A percentile compares a stretch with the other conserved stretches of the same genome.
Conservation (phyloP, 23 red algal genomes). For the Cyanidiococcus yangmingshanensis region DNA sequence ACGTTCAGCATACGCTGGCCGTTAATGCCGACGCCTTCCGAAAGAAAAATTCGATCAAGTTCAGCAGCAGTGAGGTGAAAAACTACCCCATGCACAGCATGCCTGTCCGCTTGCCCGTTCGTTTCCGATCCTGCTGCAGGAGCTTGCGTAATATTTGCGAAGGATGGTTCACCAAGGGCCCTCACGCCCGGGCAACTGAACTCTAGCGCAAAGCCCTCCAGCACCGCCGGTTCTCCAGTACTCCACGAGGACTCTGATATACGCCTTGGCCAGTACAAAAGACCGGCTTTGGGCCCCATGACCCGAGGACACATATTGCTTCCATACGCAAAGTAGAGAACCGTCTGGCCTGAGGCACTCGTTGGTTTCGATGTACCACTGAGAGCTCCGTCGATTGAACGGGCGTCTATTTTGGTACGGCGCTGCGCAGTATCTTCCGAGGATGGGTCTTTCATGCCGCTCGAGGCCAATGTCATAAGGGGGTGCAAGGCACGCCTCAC, state of each 20-base stretch:
- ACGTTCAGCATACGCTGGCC: neutral
- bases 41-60: neutral
- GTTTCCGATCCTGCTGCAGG: neutral
- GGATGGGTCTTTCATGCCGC: no score
- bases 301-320: conserved; percentile 65
- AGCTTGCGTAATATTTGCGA: conserved; percentile 38
- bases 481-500: no score
- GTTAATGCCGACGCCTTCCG: conserved; percentile 16
- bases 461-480: no score
- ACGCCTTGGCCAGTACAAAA: conserved; percentile 20
- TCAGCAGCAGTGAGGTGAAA: conserved; percentile 32
- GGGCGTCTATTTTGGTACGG: no score
- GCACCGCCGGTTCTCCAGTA: conserved; percentile 19
- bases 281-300: conserved; percentile 37
- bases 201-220: conserved; percentile 25
- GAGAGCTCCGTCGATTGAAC: no score
- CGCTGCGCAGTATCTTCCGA: no score
- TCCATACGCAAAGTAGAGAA: conserved; percentile 90
- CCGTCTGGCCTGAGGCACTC: neutral
- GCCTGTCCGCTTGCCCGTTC: neutral
- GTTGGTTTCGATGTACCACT: no score
- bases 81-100: conserved; percentile 42
- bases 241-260: conserved; percentile 23
- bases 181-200: conserved; percentile 44
- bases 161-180: conserved; percentile 37